Evolutionary conservation across 1,284 basidiomycete species (phyloP).

Genomic region (Irpex lacteus): DNA sequence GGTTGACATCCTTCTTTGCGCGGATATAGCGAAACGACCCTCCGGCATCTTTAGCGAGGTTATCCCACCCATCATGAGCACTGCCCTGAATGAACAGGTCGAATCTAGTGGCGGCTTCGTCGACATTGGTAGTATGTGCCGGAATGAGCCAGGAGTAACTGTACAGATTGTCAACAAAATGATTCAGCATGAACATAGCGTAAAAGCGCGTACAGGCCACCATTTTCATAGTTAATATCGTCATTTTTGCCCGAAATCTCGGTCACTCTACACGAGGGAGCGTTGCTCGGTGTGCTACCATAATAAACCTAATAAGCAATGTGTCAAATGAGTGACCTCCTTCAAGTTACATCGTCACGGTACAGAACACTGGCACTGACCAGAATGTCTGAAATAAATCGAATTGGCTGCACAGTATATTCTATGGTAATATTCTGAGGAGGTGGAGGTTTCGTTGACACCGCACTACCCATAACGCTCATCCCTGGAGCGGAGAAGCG

Average conservation of each 20-base stretch:
- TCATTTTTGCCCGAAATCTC: slow-evolving; percentile 7
- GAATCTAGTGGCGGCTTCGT: slow-evolving; percentile 4
- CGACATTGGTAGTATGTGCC: background rate
- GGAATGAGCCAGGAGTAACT: slow-evolving; percentile 8
- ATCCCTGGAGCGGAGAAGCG: background rate
- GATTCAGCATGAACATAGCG: background rate
- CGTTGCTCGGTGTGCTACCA: slow-evolving; percentile 5
- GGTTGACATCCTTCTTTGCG: background rate
- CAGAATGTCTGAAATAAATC: background rate
- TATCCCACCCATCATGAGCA: background rate
- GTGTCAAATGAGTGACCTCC: background rate
- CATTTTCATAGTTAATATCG: slow-evolving; percentile 10
- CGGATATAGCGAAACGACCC: slow-evolving; percentile 12
- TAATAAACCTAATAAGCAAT: slow-evolving; percentile 6
- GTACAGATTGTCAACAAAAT: background rate
- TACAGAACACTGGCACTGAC: background rate
- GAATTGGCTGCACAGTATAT: background rate
- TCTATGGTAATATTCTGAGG: background rate
- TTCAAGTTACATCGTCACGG: too few species aligned
- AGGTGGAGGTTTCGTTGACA: background rate
- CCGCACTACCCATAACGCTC: background rate
- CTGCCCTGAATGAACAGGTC: slow-evolving; percentile 12
- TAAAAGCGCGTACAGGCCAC: slow-evolving; percentile 8
- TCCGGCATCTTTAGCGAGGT: slow-evolving; percentile 14
- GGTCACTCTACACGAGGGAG: slow-evolving; percentile 9